Conservation (phyloP, 2,329 filamentous ascomycete species). For the Claviceps monticola region DNA sequence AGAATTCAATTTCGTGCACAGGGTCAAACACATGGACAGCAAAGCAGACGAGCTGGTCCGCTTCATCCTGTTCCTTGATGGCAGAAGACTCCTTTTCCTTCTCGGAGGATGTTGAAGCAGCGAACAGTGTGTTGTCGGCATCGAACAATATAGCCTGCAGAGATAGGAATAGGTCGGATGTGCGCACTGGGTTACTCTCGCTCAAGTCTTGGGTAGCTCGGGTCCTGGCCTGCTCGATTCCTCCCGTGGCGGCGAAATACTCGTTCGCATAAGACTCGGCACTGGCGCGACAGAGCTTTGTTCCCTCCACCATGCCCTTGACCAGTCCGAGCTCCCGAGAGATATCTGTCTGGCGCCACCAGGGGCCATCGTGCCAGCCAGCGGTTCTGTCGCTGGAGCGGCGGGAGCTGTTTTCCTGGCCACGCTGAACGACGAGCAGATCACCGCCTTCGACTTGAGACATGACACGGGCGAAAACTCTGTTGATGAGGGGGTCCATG, state of each 20-base stretch:
- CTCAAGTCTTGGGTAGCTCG: constrained; percentile 66
- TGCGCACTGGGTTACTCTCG: constrained; percentile 79
- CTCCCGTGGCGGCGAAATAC: constrained; percentile 66
- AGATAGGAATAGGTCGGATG: constrained; percentile 89
- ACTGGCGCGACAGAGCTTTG: constrained; percentile 77
- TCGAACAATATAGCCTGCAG: constrained; percentile 71
- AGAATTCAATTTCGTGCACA: constrained; percentile 79
- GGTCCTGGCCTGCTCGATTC: constrained; percentile 65
- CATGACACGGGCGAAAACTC: constrained; percentile 91
- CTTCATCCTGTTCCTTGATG: constrained; percentile 35
- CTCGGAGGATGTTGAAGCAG: constrained; percentile 36
- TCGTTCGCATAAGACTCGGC: constrained; percentile 80
- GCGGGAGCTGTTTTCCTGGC: constrained; percentile 66
- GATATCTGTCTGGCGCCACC: constrained; percentile 68
- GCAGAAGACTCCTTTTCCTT: constrained; percentile 41
- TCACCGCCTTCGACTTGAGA: constrained; percentile 97
- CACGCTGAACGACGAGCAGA: constrained; percentile 83
- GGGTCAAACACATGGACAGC: constrained; percentile 76
- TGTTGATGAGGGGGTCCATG: constrained; percentile 82
- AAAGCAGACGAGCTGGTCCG: constrained; percentile 55
- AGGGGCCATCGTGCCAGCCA: constrained; percentile 88
- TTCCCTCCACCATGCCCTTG: constrained; percentile 70
- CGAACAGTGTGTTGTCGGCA: constrained; percentile 53
- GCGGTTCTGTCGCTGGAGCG: constrained; percentile 43
- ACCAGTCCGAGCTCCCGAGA: constrained; percentile 69